Evolutionary conservation across 1,284 basidiomycete genomes (phyloP), one percentile per base, ranked within the genome.

Genomic region (Leucoagaricus sp.): DNA sequence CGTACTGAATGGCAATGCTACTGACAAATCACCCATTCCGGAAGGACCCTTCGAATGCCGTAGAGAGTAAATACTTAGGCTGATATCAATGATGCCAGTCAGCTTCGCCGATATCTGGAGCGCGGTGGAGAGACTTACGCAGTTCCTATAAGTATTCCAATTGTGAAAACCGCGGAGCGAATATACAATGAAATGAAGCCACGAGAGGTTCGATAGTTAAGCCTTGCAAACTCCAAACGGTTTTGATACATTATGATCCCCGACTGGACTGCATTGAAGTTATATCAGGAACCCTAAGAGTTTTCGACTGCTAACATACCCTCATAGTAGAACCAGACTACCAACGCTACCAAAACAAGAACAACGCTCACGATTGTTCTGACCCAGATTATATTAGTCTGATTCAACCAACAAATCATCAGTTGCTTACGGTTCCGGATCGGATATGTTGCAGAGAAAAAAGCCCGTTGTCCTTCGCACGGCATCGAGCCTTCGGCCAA

Each of bases 311-410:
- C n/a, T 2, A 5, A 17, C 54, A 4, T 38, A 50, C 54, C 33
- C 50, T 56, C 54, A 21, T 28, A 56, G n/a, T 33, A 49, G 21
- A 56, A 45, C 40, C 40, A 49, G 38, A 45, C 41, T 2, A 38
- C 15, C 9, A 45, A 6, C 10, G 48, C 48, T 9, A 56, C 4
- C 21, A 56, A 17, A 9, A 56, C 54, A 8, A 56, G 21, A 33
- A 21, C n/a, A 12, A 49, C 54, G 17, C 54, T 56, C 6, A 56
- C 54, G 13, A 56, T 34, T 10, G 54, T 56, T 38, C 54, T 56
- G 26, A n/a, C n/a, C n/a, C n/a, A 28, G 17, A 36, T 29, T 3
- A 12, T 12, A 1, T 23, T n/a, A 19, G 17, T 8, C 6, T 33
- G 7, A 34, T 15, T 1, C 28, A 8, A 33, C 9, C 1, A 17